Base-by-base conservation (phyloP, 306 rosid species). In the Leucaena leucocephala region DNA sequence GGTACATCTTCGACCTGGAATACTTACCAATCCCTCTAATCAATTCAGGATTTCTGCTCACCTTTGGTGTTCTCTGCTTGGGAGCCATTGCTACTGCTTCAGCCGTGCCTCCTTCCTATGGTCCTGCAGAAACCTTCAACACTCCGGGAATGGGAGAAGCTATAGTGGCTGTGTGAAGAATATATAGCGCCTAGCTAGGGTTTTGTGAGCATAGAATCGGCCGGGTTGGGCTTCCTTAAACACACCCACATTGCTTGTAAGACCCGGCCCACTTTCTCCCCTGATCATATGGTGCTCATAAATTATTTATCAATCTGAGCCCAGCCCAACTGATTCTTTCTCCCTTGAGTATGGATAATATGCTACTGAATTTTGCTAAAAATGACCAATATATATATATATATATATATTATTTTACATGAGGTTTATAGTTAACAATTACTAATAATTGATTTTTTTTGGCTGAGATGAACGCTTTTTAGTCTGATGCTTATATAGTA, bases 1-100 rank as follows among this genome's bases (percentile, higher is more conserved):
- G 95, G 70, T 90, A 88, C 95, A 88, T 90, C 85, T 87, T 40
- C 0, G 92, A 90, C 61, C 88, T 87, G 0, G 95, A 85, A 76
- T 84, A 90, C 71, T 90, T 90, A 8, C 95, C 90, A 5, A 90
- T 80, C 16, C 95, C 95, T 44, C 95, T 72, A 7, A 90, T 81
- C 58, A 90, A 79, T 48, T 88, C 92, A 0, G 95, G 95, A 86
- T 90, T 90, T 35, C 91, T 59, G 82, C 76, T 84, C 15, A 85
- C 90, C 68, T 58, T 78, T 0, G 83, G 81, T 4, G 69, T 63
- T 79, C 71, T 73, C 83, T 86, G 82, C 81, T 82, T 87, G 62
- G 90, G 87, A 78, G 92, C 92, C 95, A 90, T 90, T 79, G 80
- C 52, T 43, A 14, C 54, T 57, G 40, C 79, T 16, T 22, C 22